Base-by-base conservation (phyloP, 106 monocot species). In the Dendrobium huoshanense region DNA sequence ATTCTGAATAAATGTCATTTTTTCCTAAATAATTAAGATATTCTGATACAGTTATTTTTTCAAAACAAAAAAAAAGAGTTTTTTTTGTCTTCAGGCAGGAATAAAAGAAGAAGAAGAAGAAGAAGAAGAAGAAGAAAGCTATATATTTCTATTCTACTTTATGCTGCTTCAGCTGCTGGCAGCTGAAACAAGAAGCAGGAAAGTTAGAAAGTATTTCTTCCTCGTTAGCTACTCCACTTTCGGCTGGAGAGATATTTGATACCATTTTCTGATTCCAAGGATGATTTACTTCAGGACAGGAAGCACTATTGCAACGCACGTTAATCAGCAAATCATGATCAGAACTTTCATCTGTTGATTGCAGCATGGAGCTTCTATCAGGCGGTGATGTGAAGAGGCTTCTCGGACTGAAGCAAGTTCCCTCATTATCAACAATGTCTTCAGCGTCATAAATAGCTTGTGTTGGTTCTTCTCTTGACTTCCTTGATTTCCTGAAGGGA, bases 261-360 rank as follows among this genome's bases (percentile, higher is more conserved):
- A 19, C 27, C 13, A 81, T 31, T 48, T 75, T 85, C 65, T 77
- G 85, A 58, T 88, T 83, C 85, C 81, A 88, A 25, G 80, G 73
- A 55, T 84, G 80, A 45, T 77, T 79, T 64, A 90, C 90, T 45
- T 45, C 45, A 7, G 45, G 45, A 45, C 6, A 45, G 9, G 45
- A 6, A 45, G 45, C 45, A 45, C 8, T 9, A 9, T 9, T 45
- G 45, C 45, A 45, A 45, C 45, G 45, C 45, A 9, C 45, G 45
- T 45, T 45, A 16, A 95, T 82, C 40, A 95, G 56, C 80, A 95
- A 55, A 64, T 89, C 89, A 47, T 88, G 88, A 4, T 95, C 92
- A 78, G 84, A 85, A 65, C 72, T 85, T 51, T 84, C 87, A 22
- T 86, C 79, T 22, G 78, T 24, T 45, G 83, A 75, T 25, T 73